phyloP scores from a whole-genome alignment of 2,329 filamentous ascomycete species.

The Ploettnerulaceae sp. region DNA sequence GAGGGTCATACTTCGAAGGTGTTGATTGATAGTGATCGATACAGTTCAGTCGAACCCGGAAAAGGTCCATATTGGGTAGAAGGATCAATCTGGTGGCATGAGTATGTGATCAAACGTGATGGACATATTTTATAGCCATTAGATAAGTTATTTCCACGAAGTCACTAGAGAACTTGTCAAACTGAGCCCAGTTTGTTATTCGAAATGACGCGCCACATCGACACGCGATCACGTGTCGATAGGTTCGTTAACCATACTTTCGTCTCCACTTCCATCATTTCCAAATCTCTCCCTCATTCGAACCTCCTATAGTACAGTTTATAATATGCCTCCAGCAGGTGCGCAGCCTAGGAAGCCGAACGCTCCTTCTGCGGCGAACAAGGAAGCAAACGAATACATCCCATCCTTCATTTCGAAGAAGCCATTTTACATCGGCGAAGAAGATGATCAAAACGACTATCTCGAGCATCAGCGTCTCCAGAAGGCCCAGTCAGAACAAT shows the following conservation, averaged over 20 bases:
- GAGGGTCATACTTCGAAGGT: conserved; percentile 76
- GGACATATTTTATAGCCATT: conserved; percentile 7
- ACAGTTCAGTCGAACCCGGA: conserved; percentile 89
- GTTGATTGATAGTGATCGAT: conserved; percentile 88
- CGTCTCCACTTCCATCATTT: conserved; percentile 1
- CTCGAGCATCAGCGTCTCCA: conserved; percentile 90
- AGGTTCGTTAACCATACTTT: conserved; percentile 2
- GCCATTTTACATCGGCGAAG: conserved; percentile 86
- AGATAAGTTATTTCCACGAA: background rate
- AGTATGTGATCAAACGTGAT: background rate
- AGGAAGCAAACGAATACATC: conserved; percentile 98
- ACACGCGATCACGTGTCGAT: conserved; percentile 8
- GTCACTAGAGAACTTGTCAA: too few species aligned
- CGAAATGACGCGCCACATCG: background rate
- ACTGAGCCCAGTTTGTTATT: too few species aligned
- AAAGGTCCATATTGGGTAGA: conserved; percentile 57
- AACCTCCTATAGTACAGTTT: background rate
- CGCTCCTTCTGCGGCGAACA: conserved; percentile 47
- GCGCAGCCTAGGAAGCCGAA: conserved; percentile 33
- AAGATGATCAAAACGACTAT: conserved; percentile 77
- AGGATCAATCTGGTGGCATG: conserved; percentile 6
- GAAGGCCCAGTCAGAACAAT: conserved; percentile 58
- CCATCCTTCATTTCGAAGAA: conserved; percentile 97
- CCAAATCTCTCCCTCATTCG: background rate
- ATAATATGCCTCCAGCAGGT: conserved; percentile 38